Evolutionary conservation across 1,284 basidiomycete genomes (phyloP).

Genomic region (Anthracocystis panici-leucophaei): DNA sequence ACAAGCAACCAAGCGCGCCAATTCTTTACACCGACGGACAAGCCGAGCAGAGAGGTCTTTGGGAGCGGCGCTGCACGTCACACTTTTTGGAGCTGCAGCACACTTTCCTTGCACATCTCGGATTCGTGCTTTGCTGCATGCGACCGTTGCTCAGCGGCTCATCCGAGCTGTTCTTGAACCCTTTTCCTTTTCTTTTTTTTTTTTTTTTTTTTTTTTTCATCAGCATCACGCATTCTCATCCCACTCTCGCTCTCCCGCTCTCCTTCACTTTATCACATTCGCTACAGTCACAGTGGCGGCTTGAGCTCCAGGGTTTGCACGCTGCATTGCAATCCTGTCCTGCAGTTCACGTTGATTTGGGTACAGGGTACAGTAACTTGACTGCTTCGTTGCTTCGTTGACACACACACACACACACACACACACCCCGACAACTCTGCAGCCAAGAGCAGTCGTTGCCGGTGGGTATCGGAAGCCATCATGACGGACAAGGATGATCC

Average conservation of each 20-base stretch:
- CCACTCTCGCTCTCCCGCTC: background rate
- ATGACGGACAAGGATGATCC: slow-evolving; percentile 45
- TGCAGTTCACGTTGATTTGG: background rate
- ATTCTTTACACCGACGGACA: slow-evolving; percentile 2
- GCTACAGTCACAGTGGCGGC: background rate
- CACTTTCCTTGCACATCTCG: slow-evolving; percentile 19
- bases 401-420: background rate
- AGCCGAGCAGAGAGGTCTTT: background rate
- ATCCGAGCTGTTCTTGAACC: slow-evolving; percentile 16
- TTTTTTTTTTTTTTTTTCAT: too few relatives aligned
- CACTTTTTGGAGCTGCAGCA: slow-evolving; percentile 20
- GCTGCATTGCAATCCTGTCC: slow-evolving; percentile 3
- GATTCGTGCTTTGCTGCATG: background rate
- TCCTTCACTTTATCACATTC: slow-evolving; percentile 3
- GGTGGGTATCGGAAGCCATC: slow-evolving; percentile 2
- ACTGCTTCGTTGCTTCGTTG: background rate
- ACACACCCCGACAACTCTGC: background rate
- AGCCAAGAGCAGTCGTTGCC: background rate
- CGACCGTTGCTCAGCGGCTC: slow-evolving; percentile 13
- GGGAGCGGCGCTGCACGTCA: slow-evolving; percentile 10
- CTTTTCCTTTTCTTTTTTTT: background rate
- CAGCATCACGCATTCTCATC: background rate
- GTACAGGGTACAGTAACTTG: background rate
- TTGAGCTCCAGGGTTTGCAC: background rate
- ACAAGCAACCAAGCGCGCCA: background rate